Evolutionary conservation across 164 flowering plant species (phyloP).

Genomic region (Nymphaea thermarum): DNA sequence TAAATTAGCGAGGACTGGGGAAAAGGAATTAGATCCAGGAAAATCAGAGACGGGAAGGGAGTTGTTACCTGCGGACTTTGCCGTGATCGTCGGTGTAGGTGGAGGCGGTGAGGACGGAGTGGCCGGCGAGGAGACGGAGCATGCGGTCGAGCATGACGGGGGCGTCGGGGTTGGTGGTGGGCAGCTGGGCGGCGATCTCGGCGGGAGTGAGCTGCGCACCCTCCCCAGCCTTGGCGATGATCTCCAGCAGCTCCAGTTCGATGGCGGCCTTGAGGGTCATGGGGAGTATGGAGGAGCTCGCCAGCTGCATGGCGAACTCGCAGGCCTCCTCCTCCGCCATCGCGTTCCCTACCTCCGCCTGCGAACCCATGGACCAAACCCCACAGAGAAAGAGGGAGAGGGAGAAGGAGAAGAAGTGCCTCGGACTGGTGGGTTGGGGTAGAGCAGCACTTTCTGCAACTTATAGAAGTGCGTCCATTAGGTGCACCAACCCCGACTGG

Average conservation of each 20-base stretch:
- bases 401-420: not conserved
- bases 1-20: no score
- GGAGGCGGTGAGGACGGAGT: slow-evolving; percentile 35
- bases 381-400: not conserved
- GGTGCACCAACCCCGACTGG: not conserved
- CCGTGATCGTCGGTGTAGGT: not conserved
- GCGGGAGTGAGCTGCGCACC: slow-evolving; percentile 36
- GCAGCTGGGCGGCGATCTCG: slow-evolving; percentile 50
- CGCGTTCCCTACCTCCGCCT: slow-evolving; percentile 28
- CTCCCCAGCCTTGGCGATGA: slow-evolving; percentile 45
- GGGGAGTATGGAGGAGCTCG: slow-evolving; percentile 50
- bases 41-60: no score
- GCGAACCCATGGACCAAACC: not conserved
- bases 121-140: slow-evolving; percentile 52
- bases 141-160: slow-evolving; percentile 66
- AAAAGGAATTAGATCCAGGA: no score
- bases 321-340: slow-evolving; percentile 31
- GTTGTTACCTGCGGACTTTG: not conserved
- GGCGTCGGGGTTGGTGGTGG: slow-evolving; percentile 54
- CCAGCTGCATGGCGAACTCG: slow-evolving; percentile 51
- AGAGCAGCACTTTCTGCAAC: no score
- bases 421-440: no score
- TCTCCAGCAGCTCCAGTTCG: slow-evolving; percentile 64
- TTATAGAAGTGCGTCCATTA: not conserved
- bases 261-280: slow-evolving; percentile 61